These are phyloP conservation scores for Tetracladium setigerum DNA, from an alignment of 495 filamentous ascomycete species.

Conservation along the genomic window DNA sequence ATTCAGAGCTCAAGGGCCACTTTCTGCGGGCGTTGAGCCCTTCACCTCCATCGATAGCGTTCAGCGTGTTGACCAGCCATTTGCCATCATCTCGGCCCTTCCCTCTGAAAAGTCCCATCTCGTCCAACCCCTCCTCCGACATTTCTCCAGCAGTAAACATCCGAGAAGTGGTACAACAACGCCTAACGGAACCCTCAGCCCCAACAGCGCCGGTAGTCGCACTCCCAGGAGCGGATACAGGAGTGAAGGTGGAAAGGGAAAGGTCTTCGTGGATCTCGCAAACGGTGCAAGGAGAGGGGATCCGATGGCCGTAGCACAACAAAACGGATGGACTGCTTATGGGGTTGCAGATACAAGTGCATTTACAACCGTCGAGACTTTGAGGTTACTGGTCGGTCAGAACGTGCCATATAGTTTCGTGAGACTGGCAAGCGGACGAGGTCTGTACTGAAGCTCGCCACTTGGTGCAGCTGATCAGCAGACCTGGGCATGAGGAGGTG, in stretches of 20 bases:
- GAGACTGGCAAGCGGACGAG: conserved; percentile 62
- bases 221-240: conserved; percentile 28
- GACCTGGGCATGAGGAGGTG: no score
- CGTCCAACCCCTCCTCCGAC: conserved; percentile 69
- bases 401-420: conserved; percentile 87
- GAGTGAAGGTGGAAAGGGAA: conserved; percentile 34
- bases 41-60: conserved; percentile 75
- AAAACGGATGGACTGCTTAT: conserved; percentile 71
- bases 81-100: conserved; percentile 71
- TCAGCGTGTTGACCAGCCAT: conserved; percentile 65
- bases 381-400: conserved; percentile 70
- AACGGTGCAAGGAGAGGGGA: conserved; percentile 61
- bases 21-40: conserved; percentile 59
- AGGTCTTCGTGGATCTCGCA: conserved; percentile 75
- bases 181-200: conserved; percentile 9
- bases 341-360: conserved; percentile 70
- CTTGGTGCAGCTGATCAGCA: background rate
- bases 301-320: conserved; percentile 57
- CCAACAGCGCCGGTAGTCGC: conserved; percentile 23
- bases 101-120: conserved; percentile 70
- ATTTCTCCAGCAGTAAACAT: conserved; percentile 34
- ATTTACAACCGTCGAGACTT: conserved; percentile 74
- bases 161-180: conserved; percentile 7
- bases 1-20: conserved; percentile 59
- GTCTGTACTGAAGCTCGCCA: conserved; percentile 44